These are phyloP conservation scores for Zymoseptoria ardabiliae DNA, from an alignment of 2,329 filamentous ascomycete species.

Conservation along the genomic window DNA sequence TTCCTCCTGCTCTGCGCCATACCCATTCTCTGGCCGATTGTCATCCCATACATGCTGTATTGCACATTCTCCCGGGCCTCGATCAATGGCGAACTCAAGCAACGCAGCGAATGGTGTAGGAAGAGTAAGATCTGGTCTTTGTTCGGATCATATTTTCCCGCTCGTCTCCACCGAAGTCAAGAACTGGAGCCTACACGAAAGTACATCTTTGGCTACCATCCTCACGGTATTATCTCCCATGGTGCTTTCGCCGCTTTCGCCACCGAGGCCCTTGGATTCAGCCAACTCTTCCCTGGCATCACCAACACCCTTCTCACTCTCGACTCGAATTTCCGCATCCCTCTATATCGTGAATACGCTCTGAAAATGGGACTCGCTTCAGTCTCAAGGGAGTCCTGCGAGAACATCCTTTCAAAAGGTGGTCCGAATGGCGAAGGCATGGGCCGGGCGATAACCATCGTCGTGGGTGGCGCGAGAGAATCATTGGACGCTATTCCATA, in stretches of 20 bases:
- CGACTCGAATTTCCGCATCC: constrained; percentile 92
- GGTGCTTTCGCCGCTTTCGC: constrained; percentile 90
- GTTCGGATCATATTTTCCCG: constrained; percentile 90
- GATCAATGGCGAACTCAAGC: constrained; percentile 65
- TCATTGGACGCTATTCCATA: constrained; percentile 81
- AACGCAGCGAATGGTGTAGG: constrained; percentile 68
- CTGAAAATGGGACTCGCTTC: constrained; percentile 79
- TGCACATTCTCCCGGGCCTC: constrained; percentile 72
- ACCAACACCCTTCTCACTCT: constrained; percentile 88
- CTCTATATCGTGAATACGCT: constrained; percentile 91
- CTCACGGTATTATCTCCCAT: constrained; percentile 93
- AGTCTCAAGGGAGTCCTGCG: constrained; percentile 85
- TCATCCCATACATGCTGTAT: constrained; percentile 73
- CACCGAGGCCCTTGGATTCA: constrained; percentile 83
- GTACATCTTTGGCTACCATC: constrained; percentile 96
- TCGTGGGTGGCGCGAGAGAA: constrained; percentile 86
- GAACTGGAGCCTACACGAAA: constrained; percentile 73
- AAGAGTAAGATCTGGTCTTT: constrained; percentile 72
- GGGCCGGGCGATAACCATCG: constrained; percentile 94
- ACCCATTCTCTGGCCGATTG: constrained; percentile 79
- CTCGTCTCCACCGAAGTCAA: constrained; percentile 75
- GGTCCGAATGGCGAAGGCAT: constrained; percentile 72
- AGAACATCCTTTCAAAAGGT: constrained; percentile 76
- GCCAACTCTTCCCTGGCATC: constrained; percentile 83
- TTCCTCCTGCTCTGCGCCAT: constrained; percentile 92